Percentiles rank a stretch among this genome's conserved stretches.
phyloP scores from a whole-genome alignment of 2,329 filamentous ascomycete species.

The Phoma herbarum region DNA sequence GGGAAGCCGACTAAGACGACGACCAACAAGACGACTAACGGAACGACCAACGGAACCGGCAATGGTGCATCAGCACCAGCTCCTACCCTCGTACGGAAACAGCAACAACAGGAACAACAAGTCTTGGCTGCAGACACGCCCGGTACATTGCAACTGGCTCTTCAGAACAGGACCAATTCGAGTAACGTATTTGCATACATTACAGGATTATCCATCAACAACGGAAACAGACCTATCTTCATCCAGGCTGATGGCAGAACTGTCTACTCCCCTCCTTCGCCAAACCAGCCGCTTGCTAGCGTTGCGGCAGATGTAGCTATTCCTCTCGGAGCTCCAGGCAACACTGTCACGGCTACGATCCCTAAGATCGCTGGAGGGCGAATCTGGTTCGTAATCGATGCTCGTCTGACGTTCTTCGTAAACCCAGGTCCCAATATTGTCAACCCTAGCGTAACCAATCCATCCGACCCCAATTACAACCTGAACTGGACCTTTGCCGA shows the following conservation, averaged over 20 bases:
- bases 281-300: slow-evolving; percentile 59
- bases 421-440: slow-evolving; percentile 78
- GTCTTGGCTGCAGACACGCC: slow-evolving; percentile 33
- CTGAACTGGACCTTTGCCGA: slow-evolving; percentile 58
- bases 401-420: slow-evolving; percentile 70
- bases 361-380: slow-evolving; percentile 75
- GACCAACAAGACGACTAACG: neutral
- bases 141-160: slow-evolving; percentile 65
- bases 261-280: slow-evolving; percentile 70
- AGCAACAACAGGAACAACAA: slow-evolving; percentile 33
- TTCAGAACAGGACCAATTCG: slow-evolving; percentile 72
- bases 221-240: slow-evolving; percentile 67
- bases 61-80: neutral
- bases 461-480: slow-evolving; percentile 58
- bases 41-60: neutral
- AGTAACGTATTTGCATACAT: slow-evolving; percentile 72
- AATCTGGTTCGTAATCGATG: slow-evolving; percentile 73
- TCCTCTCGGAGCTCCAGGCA: slow-evolving; percentile 67
- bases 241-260: slow-evolving; percentile 72
- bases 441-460: slow-evolving; percentile 76
- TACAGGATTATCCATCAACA: slow-evolving; percentile 70
- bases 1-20: slow-evolving; percentile 19
- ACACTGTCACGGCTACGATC: slow-evolving; percentile 68
- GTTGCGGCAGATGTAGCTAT: slow-evolving; percentile 70
- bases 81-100: slow-evolving; percentile 14